These are phyloP conservation scores for Talaromyces piceae DNA, from an alignment of 2,329 filamentous ascomycete genomes.

Conservation along the genomic window DNA sequence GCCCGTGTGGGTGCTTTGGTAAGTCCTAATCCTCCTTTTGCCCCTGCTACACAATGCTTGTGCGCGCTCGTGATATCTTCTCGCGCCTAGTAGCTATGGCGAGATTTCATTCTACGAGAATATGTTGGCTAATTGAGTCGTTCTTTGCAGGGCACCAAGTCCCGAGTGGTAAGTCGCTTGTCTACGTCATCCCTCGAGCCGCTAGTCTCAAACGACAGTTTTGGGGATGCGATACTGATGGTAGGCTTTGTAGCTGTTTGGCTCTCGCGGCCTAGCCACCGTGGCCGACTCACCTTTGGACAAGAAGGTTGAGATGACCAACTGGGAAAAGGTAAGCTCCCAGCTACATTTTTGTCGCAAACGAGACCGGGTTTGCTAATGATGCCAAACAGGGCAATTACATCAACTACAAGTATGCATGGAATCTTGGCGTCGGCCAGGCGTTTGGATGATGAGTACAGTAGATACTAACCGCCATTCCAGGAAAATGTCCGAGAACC, in stretches of 20 bases:
- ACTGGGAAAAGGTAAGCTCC: slow-evolving; percentile 65
- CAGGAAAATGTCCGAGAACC: slow-evolving; percentile 98
- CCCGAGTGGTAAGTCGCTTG: slow-evolving; percentile 36
- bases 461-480: slow-evolving; percentile 4
- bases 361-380: slow-evolving; percentile 15
- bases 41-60: no score
- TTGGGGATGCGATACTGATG: slow-evolving; percentile 18
- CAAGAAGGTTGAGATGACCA: slow-evolving; percentile 97
- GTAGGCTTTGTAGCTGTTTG: slow-evolving; percentile 48
- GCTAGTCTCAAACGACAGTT: background rate
- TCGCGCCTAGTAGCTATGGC: background rate
- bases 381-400: slow-evolving; percentile 58
- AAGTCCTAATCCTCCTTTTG: slow-evolving; percentile 20
- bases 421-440: background rate
- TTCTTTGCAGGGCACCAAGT: slow-evolving; percentile 33
- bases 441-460: background rate
- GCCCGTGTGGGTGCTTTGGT: slow-evolving; percentile 43
- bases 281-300: slow-evolving; percentile 79
- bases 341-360: background rate
- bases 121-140: slow-evolving; percentile 6
- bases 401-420: slow-evolving; percentile 77
- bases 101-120: background rate
- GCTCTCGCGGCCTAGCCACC: slow-evolving; percentile 69
- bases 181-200: slow-evolving; percentile 1
- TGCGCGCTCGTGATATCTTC: background rate